Conservation (phyloP, 441 rosid genomes). For the Mallotus japonicus region DNA sequence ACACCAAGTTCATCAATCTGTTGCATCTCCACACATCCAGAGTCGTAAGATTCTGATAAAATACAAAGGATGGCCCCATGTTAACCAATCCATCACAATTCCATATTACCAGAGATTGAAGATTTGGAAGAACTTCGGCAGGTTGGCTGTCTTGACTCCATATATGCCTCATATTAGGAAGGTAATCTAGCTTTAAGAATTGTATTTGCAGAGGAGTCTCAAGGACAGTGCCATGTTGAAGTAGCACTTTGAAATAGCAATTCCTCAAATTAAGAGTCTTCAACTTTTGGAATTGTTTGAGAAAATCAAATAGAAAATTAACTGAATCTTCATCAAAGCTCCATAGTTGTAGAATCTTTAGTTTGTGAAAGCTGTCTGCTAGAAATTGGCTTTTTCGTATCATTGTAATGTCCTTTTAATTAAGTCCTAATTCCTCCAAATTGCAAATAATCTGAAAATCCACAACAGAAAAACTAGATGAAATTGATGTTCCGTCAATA, state of each 20-base stretch:
- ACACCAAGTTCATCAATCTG: conserved; percentile 1
- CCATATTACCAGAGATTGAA: neutral
- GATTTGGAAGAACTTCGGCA: neutral
- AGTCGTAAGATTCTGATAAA: conserved; percentile 1
- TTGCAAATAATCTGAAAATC: conserved; percentile 12
- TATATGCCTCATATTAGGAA: neutral
- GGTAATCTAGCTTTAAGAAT: accelerated
- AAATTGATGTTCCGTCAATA: neutral
- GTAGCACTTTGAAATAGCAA: conserved; percentile 15
- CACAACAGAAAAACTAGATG: neutral
- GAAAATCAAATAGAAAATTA: conserved; percentile 22
- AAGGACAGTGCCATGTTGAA: conserved; percentile 3
- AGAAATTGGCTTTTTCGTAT: conserved; percentile 11
- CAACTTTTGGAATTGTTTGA: conserved; percentile 20
- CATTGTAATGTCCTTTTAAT: conserved; percentile 6
- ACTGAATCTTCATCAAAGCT: conserved; percentile 15
- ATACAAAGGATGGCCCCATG: conserved; percentile 1
- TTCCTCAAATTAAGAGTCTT: conserved; percentile 9
- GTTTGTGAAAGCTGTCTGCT: conserved; percentile 7
- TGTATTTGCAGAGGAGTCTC: neutral
- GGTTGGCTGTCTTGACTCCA: neutral
- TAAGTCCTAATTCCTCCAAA: conserved; percentile 23
- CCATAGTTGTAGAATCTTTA: conserved; percentile 7
- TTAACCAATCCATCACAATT: neutral
- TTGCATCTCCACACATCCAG: neutral